Conservation (phyloP, 2,329 filamentous ascomycete genomes). For the Lomentospora prolificans region DNA sequence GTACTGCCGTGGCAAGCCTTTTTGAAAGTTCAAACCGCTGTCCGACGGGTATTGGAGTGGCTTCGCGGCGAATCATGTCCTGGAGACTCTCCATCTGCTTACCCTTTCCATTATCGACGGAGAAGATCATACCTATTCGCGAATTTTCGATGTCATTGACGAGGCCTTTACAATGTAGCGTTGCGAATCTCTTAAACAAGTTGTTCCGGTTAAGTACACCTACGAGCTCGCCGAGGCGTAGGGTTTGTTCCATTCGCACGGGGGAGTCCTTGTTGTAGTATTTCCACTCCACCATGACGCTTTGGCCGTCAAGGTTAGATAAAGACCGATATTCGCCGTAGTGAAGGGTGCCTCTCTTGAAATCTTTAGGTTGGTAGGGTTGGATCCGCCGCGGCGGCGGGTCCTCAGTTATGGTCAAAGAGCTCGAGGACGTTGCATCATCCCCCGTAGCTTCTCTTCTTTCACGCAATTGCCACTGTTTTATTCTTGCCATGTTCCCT, state of each 20-base stretch:
- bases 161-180: not conserved
- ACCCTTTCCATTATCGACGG: not conserved
- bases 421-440: not conserved
- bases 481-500: not conserved
- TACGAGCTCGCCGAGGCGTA: not conserved
- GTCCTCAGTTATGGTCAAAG: not conserved
- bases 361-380: not conserved
- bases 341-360: not conserved
- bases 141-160: not conserved
- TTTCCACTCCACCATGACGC: not conserved
- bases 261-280: not conserved
- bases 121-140: not conserved
- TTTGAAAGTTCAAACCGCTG: not conserved
- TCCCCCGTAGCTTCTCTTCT: not conserved
- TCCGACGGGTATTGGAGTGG: not conserved
- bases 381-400: not conserved
- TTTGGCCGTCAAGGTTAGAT: not conserved
- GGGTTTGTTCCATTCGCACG: not conserved
- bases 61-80: not conserved
- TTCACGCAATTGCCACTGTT: not conserved
- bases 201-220: not conserved
- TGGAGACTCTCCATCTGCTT: not conserved
- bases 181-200: not conserved
- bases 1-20: not conserved
- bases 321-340: not conserved